Evolutionary conservation across 306 rosid genomes (phyloP).

Genomic region (Leucaena leucocephala): DNA sequence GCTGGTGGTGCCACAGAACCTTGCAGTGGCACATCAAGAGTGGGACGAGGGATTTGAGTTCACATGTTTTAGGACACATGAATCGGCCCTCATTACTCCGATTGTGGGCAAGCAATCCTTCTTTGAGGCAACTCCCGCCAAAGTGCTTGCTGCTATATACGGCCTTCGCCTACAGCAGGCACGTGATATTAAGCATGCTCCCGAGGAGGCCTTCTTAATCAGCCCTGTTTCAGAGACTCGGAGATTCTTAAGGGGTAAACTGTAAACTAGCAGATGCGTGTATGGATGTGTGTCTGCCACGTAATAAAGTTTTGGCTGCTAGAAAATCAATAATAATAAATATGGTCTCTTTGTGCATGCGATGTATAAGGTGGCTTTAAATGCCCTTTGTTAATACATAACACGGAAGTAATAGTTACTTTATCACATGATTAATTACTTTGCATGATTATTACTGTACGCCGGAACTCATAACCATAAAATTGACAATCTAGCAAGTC

Average conservation of each 20-base stretch:
- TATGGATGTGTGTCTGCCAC: neutral
- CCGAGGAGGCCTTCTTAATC: constrained; percentile 37
- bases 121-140: constrained; percentile 47
- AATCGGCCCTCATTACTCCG: constrained; percentile 47
- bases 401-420: too few species aligned
- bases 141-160: constrained; percentile 54
- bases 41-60: constrained; percentile 58
- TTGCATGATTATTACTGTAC: too few species aligned
- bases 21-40: constrained; percentile 49
- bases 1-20: constrained; percentile 66
- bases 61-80: constrained; percentile 63
- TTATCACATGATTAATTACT: too few species aligned
- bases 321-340: neutral
- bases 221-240: constrained; percentile 31
- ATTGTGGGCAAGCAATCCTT: constrained; percentile 51
- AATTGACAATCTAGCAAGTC: too few species aligned
- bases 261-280: neutral
- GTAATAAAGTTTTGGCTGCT: neutral
- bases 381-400: too few species aligned
- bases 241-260: neutral
- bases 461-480: too few species aligned
- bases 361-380: too few species aligned
- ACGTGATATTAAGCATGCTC: constrained; percentile 43
- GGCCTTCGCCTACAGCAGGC: constrained; percentile 39
- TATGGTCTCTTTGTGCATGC: neutral